Conservation (phyloP, 1,284 basidiomycete species). For the Tilletia setariae region DNA sequence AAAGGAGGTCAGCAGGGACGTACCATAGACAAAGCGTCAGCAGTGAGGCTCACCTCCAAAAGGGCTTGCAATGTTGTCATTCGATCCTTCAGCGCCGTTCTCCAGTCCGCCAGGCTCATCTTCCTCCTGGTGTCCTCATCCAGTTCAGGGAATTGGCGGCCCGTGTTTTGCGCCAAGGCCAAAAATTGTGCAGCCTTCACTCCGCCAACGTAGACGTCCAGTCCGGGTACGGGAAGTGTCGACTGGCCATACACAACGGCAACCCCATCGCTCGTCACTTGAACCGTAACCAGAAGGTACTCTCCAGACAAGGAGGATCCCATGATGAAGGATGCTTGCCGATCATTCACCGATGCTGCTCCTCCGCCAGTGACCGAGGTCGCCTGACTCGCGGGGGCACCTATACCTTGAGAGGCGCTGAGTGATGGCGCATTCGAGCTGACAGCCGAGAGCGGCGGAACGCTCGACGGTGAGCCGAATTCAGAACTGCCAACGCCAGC, state of each 20-base stretch:
- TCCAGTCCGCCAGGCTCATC: slow-evolving; percentile 39
- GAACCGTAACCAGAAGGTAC: slow-evolving; percentile 79
- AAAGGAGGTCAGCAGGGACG: neutral
- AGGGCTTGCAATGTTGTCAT: slow-evolving; percentile 43
- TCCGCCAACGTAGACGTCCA: slow-evolving; percentile 78
- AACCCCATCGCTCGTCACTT: slow-evolving; percentile 84
- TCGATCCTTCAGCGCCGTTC: slow-evolving; percentile 26
- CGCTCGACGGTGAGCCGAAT: slow-evolving; percentile 5
- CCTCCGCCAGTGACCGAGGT: neutral
- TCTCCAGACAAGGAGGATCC: slow-evolving; percentile 82
- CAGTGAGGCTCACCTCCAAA: slow-evolving; percentile 25
- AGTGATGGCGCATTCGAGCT: slow-evolving; percentile 3
- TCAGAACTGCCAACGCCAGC: neutral
- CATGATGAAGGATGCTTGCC: slow-evolving; percentile 61
- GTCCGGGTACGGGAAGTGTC: slow-evolving; percentile 67
- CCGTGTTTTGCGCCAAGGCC: slow-evolving; percentile 60
- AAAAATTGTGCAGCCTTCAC: slow-evolving; percentile 77
- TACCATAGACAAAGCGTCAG: neutral
- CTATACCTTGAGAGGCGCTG: neutral
- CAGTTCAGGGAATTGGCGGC: slow-evolving; percentile 27
- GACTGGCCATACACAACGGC: slow-evolving; percentile 76
- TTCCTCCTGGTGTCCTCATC: slow-evolving; percentile 19
- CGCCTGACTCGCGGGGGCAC: neutral
- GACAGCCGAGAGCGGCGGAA: slow-evolving; percentile 2
- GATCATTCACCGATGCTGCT: neutral